Percentiles rank a stretch among this genome's conserved stretches.
Evolutionary conservation across 805 yeast species (phyloP).

Genomic region (Saccharomycopsis vini): DNA sequence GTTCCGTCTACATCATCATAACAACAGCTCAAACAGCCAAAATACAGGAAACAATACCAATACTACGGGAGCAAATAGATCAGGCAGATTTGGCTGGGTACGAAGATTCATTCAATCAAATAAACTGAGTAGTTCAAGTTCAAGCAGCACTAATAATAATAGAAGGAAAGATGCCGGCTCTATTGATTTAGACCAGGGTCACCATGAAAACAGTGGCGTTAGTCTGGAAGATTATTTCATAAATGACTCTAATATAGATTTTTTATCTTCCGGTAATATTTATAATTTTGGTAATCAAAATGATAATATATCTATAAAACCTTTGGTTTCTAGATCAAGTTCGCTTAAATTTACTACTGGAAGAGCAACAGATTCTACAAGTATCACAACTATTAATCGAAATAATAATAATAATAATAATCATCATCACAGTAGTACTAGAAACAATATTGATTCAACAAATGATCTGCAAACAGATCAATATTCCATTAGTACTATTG

Average conservation of each 20-base stretch:
- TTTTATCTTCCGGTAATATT: background rate
- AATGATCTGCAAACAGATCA: background rate
- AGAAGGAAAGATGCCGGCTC: background rate
- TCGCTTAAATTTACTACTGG: slow-evolving; percentile 7
- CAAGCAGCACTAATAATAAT: background rate
- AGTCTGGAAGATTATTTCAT: background rate
- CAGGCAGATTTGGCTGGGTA: slow-evolving; percentile 18
- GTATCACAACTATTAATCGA: slow-evolving; percentile 4
- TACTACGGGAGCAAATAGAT: slow-evolving; percentile 8
- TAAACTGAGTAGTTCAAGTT: slow-evolving; percentile 3
- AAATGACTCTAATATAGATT: background rate
- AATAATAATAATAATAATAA: background rate
- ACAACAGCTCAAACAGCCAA: too few relatives aligned
- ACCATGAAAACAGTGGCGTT: too few relatives aligned
- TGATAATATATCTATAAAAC: slow-evolving; percentile 14
- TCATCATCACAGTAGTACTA: background rate
- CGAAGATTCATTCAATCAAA: slow-evolving; percentile 17
- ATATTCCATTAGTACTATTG: background rate
- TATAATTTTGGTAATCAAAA: background rate
- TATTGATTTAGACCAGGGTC: too few relatives aligned
- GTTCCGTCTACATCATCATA: too few relatives aligned
- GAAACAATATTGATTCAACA: background rate
- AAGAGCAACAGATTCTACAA: background rate
- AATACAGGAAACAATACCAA: slow-evolving; percentile 4
- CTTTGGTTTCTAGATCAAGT: slow-evolving; percentile 14